These are phyloP conservation scores for Apiospora marii DNA, from an alignment of 2,329 filamentous ascomycete species.

Conservation along the genomic window DNA sequence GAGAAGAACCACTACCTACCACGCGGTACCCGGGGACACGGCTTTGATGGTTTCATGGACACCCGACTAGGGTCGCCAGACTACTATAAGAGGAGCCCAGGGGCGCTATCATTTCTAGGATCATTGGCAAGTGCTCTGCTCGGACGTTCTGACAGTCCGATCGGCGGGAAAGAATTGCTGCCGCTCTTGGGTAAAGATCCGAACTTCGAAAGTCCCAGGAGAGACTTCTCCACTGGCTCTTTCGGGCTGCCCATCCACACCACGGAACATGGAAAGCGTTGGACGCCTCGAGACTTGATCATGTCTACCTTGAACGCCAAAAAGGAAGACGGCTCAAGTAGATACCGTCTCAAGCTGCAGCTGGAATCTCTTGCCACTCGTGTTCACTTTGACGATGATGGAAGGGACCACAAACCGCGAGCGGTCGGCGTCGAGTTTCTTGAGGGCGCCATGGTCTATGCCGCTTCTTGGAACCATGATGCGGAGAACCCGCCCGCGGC, in stretches of 20 bases:
- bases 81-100: conserved; percentile 26
- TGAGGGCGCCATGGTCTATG: conserved; percentile 40
- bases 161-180: conserved; percentile 9
- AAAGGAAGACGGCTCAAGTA: conserved; percentile 51
- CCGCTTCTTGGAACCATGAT: conserved; percentile 34
- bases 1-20: conserved; percentile 35
- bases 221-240: conserved; percentile 30
- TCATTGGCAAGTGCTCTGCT: not conserved
- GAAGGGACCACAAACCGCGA: conserved; percentile 18
- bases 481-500: conserved; percentile 37
- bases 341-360: conserved; percentile 49
- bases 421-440: conserved; percentile 33
- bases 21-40: conserved; percentile 30
- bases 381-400: conserved; percentile 27
- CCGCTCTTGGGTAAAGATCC: conserved; percentile 29
- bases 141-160: not conserved
- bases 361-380: conserved; percentile 33
- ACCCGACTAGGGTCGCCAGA: conserved; percentile 5
- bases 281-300: conserved; percentile 59
- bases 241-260: conserved; percentile 33
- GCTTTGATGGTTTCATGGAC: conserved; percentile 30
- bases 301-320: conserved; percentile 30
- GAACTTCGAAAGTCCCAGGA: conserved; percentile 29
- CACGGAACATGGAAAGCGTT: conserved; percentile 28
- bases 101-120: conserved; percentile 7